Percentiles rank a stretch among this genome's conserved stretches.
phyloP scores from a whole-genome alignment of 2,329 filamentous ascomycete genomes.

The Penicillium sclerotigenum region DNA sequence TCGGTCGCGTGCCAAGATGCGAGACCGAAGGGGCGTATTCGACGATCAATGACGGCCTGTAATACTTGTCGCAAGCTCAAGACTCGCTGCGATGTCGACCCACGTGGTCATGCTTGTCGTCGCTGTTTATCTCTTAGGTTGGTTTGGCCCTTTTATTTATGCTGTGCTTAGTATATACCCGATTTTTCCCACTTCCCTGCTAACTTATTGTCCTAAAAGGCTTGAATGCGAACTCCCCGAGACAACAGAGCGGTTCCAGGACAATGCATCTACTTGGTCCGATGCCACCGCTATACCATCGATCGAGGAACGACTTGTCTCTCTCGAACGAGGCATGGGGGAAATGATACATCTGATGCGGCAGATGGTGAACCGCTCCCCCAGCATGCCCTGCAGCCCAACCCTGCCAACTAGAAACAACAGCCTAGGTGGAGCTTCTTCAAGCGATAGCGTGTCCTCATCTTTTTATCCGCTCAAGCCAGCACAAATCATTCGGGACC shows the following conservation, averaged over 20 bases:
- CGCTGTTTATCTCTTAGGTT: constrained; percentile 38
- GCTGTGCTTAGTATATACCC: background rate
- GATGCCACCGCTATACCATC: constrained; percentile 33
- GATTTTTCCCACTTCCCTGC: too few species aligned
- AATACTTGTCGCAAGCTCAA: constrained; percentile 40
- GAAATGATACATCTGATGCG: constrained; percentile 37
- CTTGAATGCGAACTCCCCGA: constrained; percentile 37
- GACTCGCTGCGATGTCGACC: constrained; percentile 37
- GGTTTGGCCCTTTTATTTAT: constrained; percentile 7
- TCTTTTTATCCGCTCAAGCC: constrained; percentile 29
- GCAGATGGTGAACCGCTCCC: constrained; percentile 30
- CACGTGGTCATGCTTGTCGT: constrained; percentile 36
- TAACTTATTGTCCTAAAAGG: constrained; percentile 24
- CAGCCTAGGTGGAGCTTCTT: constrained; percentile 24
- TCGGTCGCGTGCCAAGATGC: constrained; percentile 24
- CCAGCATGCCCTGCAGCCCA: constrained; percentile 18
- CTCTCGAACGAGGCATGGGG: constrained; percentile 33
- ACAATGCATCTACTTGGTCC: constrained; percentile 31
- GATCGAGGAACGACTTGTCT: constrained; percentile 34
- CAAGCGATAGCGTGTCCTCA: constrained; percentile 19
- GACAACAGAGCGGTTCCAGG: constrained; percentile 34
- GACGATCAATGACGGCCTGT: constrained; percentile 38
- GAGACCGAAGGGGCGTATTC: constrained; percentile 34
- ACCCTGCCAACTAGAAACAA: constrained; percentile 21
- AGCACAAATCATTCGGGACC: constrained; percentile 32